Evolutionary conservation across 345 rosid genomes (phyloP), one percentile per base, ranked within the genome.

Genomic region (Luvunga scandens): DNA sequence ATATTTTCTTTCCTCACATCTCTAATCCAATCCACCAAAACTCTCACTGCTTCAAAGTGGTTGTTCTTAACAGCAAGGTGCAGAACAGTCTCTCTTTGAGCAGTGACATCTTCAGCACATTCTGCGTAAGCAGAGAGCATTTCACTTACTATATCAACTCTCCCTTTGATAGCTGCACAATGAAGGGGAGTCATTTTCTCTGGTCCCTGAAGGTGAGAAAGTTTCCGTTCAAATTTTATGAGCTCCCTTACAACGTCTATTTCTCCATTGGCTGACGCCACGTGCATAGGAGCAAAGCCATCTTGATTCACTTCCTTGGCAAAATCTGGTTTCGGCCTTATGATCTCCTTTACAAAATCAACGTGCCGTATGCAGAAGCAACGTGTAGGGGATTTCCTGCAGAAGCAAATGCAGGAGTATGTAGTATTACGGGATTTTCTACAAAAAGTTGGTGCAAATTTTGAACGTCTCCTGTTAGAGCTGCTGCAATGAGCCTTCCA

Each of bases 161-260:
- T 77, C 16, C 86, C 87, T 71, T 83, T 85, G 59, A 69, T 78
- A 27, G 83, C 75, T 67, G 88, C 89, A 28, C 48, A 68, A 78
- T 85, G 89, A 48, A 85, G 77, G 7, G 92, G 85, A 65, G 86
- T 86, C 78, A 68, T 87, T 21, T 81, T 83, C 50, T 87, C 86
- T 76, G 57, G 77, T 59, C 80, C 86, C 66, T 75, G 75, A 4
- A 81, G n/a, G 19, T 81, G 70, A 82, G 85, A 76, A 69, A 86
- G 80, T 60, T 76, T 78, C 56, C 21, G 78, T 70, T 86, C 88
- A 67, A 72, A 36, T 42, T 71, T 78, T 63, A 83, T 21, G 13
- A 87, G 78, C 77, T 64, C 86, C 69, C 61, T 83, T 71, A 81
- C 85, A 6, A 79, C 28, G 34, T 85, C 86, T 63, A 80, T 53